Evolutionary conservation across 1,284 basidiomycete genomes (phyloP), one percentile per base, ranked within the genome.

Genomic region (Volvariella volvacea): DNA sequence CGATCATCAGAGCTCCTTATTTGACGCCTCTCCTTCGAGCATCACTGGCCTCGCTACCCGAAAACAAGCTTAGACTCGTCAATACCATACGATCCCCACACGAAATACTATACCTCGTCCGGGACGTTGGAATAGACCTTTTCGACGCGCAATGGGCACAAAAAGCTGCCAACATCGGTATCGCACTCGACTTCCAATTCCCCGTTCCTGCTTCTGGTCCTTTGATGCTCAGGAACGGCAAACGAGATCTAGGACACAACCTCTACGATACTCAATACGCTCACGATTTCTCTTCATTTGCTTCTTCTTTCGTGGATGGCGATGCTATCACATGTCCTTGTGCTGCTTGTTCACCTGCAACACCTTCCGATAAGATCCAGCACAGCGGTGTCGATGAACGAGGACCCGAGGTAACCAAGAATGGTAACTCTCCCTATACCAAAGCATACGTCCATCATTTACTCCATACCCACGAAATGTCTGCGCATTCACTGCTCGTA

Each of bases 401-500:
- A 48, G 43, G 49, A 2, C 42, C 50, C 15, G 48, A 53, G 15
- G 52, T 8, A 7, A 12, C 41, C n/a, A 22, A n/a, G 28, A 36
- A 31, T 3, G 48, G 47, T 46, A 58, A 51, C 17, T 61, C 64
- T 2, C 66, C 75, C 0, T 74, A 71, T 54, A 80, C 77, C 2
- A 76, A 82, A n/a, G 82, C 84, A 2, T 91, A 91, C 52, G 43
- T 88, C 22, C 87, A 92, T 57, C 89, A 92, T 54, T 74, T 92
- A 9, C 65, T 91, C 34, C 81, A 85, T 43, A 89, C 88, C 6
- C 88, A 92, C 63, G 88, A 92, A 59, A 90, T 92, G 88, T 79
- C 81, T 0, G 81, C 86, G 1, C 84, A 90, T 52, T 58, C 85
- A 3, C 60, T 90, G 25, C 72, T 92, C 9, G 72, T 71, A 8